Conservation (phyloP, 352 stramenopile species). For the Phytophthora gonapodyides region DNA sequence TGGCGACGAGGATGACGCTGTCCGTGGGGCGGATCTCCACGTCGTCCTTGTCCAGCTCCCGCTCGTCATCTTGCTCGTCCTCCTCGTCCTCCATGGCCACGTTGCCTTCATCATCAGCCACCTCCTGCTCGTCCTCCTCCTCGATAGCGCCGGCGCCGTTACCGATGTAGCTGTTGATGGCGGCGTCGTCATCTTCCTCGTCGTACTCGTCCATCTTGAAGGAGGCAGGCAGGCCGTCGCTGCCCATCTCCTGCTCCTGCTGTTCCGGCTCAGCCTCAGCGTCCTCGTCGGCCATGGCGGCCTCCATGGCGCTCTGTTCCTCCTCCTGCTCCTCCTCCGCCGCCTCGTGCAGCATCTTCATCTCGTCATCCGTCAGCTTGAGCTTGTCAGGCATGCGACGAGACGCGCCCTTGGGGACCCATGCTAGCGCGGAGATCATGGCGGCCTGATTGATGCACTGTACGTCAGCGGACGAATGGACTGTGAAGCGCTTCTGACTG, state of each 20-base stretch:
- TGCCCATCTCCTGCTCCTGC: constrained; percentile 36
- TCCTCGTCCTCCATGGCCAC: constrained; percentile 57
- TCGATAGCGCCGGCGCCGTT: constrained; percentile 43
- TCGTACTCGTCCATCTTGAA: constrained; percentile 92
- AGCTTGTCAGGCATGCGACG: constrained; percentile 84
- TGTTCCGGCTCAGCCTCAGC: constrained; percentile 25
- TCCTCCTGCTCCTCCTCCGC: constrained; percentile 76
- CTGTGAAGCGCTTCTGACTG: constrained; percentile 11
- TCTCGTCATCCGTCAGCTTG: constrained; percentile 82
- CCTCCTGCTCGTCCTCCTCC: constrained; percentile 46
- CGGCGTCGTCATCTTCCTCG: constrained; percentile 82
- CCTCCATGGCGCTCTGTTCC: constrained; percentile 61
- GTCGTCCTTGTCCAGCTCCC: constrained; percentile 91
- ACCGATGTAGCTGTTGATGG: constrained; percentile 80
- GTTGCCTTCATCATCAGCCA: constrained; percentile 52
- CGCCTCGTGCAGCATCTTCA: constrained; percentile 80
- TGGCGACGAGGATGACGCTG: constrained; percentile 95
- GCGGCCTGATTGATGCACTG: constrained; percentile 1
- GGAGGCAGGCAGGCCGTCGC: constrained; percentile 56
- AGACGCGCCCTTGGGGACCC: constrained; percentile 44
- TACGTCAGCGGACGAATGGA: constrained; percentile 14
- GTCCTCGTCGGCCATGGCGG: constrained; percentile 53
- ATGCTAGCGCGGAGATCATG: constrained; percentile 43
- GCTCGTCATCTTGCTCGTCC: constrained; percentile 69
- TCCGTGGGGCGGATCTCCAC: constrained; percentile 94